Percentiles rank a stretch among this genome's conserved stretches.
Evolutionary conservation across 768 basidiomycete genomes (phyloP).

Genomic region (Cystofilobasidium bisporidii): DNA sequence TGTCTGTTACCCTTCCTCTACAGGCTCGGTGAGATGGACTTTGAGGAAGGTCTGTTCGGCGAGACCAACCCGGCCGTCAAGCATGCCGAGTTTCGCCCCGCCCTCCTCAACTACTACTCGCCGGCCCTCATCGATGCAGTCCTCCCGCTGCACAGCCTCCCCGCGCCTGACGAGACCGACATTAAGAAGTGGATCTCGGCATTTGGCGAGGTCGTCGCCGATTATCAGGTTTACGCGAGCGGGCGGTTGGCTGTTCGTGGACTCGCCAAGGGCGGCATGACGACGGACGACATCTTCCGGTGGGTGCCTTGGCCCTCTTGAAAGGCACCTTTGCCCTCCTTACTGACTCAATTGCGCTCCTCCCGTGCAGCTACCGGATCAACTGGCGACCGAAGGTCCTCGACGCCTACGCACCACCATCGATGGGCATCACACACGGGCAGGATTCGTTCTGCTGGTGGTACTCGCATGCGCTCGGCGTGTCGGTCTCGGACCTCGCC

Average conservation of each 20-base stretch:
- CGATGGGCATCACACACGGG: conserved; percentile 13
- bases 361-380: conserved; percentile 6
- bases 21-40: conserved; percentile 16
- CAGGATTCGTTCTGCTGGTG: conserved; percentile 11
- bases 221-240: conserved; percentile 10
- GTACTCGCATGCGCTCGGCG: conserved; percentile 2
- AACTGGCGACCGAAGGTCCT: conserved; percentile 9
- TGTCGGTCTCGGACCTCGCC: neutral
- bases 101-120: conserved; percentile 13
- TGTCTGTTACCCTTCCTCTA: too few species aligned
- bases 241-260: neutral
- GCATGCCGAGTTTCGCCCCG: neutral
- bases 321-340: too few species aligned
- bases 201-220: conserved; percentile 4
- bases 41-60: conserved; percentile 11
- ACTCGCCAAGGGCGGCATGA: conserved; percentile 5
- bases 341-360: too few species aligned
- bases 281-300: neutral
- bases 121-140: neutral
- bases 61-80: conserved; percentile 13
- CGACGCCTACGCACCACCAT: conserved; percentile 13
- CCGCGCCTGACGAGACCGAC: neutral
- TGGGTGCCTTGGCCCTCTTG: neutral
- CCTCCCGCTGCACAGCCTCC: conserved; percentile 8
- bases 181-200: neutral